Conservation (phyloP, 768 basidiomycete genomes). For the Pleurotus salmoneostramineus region DNA sequence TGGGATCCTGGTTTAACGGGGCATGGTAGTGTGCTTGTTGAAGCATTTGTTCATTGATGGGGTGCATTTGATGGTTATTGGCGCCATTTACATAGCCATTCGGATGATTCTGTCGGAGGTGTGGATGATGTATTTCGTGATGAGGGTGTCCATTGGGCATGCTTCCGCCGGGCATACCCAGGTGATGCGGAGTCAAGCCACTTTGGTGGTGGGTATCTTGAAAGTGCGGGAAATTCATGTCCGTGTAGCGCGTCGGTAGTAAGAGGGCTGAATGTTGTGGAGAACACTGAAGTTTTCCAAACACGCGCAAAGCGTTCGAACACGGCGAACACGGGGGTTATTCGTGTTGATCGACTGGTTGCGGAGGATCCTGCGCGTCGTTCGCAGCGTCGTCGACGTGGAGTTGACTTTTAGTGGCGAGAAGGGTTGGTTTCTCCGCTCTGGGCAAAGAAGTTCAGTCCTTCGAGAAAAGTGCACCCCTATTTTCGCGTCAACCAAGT, state of each 20-base stretch:
- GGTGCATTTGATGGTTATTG: background rate
- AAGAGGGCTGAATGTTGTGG: background rate
- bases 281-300: background rate
- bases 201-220: background rate
- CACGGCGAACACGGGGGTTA: no score
- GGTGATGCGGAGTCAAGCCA: background rate
- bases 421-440: background rate
- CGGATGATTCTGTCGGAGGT: background rate
- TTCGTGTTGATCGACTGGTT: background rate
- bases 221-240: background rate
- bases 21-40: constrained; percentile 2
- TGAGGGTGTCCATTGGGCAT: background rate
- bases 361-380: background rate
- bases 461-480: background rate
- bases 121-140: constrained; percentile 2
- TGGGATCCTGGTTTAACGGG: background rate
- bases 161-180: background rate
- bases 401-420: background rate
- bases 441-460: background rate
- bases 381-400: background rate
- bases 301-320: background rate
- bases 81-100: background rate
- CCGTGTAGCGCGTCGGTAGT: background rate
- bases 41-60: background rate
- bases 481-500: no score